Conservation (phyloP, 2,329 filamentous ascomycete species). For the Fusarium sp. region DNA sequence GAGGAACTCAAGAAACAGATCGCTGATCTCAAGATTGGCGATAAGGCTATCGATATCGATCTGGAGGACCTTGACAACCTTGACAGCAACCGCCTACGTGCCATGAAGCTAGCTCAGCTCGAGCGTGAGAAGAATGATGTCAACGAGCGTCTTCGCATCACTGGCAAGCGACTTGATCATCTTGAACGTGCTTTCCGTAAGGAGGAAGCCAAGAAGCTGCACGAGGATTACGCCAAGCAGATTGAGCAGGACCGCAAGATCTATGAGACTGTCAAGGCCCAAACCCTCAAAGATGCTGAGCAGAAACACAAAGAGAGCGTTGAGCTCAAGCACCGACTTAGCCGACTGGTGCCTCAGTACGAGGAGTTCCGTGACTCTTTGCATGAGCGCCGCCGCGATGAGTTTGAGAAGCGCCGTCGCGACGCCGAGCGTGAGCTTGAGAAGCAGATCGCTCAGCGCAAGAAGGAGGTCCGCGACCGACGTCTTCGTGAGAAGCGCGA, state of each 20-base stretch:
- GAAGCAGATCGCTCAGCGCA: constrained; percentile 87
- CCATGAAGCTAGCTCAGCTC: constrained; percentile 93
- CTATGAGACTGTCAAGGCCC: constrained; percentile 82
- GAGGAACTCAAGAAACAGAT: constrained; percentile 95
- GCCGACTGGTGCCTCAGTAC: constrained; percentile 85
- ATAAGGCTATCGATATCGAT: constrained; percentile 81
- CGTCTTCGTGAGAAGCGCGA: constrained; percentile 86
- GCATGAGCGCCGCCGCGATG: constrained; percentile 87
- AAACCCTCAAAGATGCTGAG: constrained; percentile 84
- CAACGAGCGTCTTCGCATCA: constrained; percentile 89
- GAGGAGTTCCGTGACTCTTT: constrained; percentile 85
- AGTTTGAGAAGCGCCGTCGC: constrained; percentile 94
- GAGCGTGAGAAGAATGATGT: constrained; percentile 99
- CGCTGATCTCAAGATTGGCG: constrained; percentile 88
- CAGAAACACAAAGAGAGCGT: constrained; percentile 92
- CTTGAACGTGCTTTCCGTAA: constrained; percentile 96
- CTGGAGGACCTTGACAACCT: constrained; percentile 85
- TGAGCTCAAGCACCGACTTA: constrained; percentile 92
- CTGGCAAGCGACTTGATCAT: constrained; percentile 96
- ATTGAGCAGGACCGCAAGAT: constrained; percentile 80
- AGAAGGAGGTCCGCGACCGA: constrained; percentile 88
- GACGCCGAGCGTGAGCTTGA: constrained; percentile 94
- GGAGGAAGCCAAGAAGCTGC: constrained; percentile 93
- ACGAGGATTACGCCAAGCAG: constrained; percentile 87
- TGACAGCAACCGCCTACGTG: constrained; percentile 89